Percentiles rank a stretch among this genome's conserved stretches.
Evolutionary conservation across 495 filamentous ascomycete species (phyloP).

Genomic region (Poronia punctata): DNA sequence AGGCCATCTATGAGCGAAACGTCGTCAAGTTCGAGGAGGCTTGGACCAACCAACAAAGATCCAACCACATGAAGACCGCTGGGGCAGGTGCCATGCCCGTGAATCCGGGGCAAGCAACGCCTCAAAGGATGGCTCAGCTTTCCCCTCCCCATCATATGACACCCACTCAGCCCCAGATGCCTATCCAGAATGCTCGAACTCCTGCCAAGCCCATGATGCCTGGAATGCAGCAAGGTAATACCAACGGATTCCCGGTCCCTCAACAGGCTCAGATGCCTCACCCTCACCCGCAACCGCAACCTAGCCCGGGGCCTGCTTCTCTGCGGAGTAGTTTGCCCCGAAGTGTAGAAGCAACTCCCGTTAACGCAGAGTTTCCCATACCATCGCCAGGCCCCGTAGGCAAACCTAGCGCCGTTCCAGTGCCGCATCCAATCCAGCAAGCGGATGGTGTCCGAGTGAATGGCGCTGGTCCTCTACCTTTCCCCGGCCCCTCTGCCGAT

Average conservation of each 20-base stretch:
- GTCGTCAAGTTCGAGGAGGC: constrained; percentile 66
- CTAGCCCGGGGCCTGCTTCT: constrained; percentile 23
- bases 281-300: constrained; percentile 33
- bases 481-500: constrained; percentile 27
- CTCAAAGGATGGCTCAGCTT: constrained; percentile 32
- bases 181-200: constrained; percentile 38
- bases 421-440: constrained; percentile 30
- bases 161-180: constrained; percentile 42
- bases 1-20: constrained; percentile 65
- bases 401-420: constrained; percentile 29
- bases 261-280: constrained; percentile 35
- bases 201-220: constrained; percentile 45
- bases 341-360: constrained; percentile 34
- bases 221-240: constrained; percentile 33
- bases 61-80: constrained; percentile 45
- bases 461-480: constrained; percentile 19
- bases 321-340: constrained; percentile 36
- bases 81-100: constrained; percentile 35
- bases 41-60: constrained; percentile 54
- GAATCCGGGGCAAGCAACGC: constrained; percentile 32
- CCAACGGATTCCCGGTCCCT: constrained; percentile 46
- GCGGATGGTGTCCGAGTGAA: constrained; percentile 23
- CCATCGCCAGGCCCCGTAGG: constrained; percentile 31
- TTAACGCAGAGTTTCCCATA: constrained; percentile 33
- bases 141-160: constrained; percentile 42